Base-by-base conservation (phyloP, 208 protist genomes). In the Acanthamoeba culbertsoni region DNA sequence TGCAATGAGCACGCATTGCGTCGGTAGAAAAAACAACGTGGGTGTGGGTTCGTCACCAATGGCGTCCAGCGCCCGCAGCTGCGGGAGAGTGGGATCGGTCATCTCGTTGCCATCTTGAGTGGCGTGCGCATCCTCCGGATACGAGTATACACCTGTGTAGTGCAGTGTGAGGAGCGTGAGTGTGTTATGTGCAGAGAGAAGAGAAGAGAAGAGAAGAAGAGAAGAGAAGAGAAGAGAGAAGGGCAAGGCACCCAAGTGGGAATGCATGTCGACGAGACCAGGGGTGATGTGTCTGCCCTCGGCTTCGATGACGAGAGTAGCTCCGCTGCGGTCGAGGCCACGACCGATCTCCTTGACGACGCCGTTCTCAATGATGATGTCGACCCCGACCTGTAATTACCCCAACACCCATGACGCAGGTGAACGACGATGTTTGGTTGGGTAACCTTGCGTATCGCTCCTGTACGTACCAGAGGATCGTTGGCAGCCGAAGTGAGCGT, bases 71-170 rank as follows among this genome's bases (percentile, higher is more conserved):
- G 73, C 79, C 20, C 93, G 57, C 65, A 94, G 37, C 37, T 94
- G 65, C 23, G 92, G 94, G 16, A 51, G 40, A 7, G 53, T 40
- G 8, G 94, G 92, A 86, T 93, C 28, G 31, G 75, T 94, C 92
- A 94, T 73, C 75, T 95, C 94, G 57, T 95, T 95, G 28, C 40
- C 92, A 59, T 95, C 92, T 10, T 93, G 1, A 37, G 82, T 79
- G 31, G 33, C 94, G 20, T 68, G 16, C 31, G 51, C n/a, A 8
- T 93, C 91, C 37, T 93, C 91, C 31, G 90, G 90, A 46, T 43
- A 93, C 8, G 46, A 73, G 23, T 92, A 90, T 10, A 94, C 91
- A 20, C 93, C 91, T 46, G 37, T 93, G 37, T 0, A n/a, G n/a
- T n/a, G n/a, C n/a, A n/a, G n/a, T n/a, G n/a, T n/a, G n/a, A n/a